Percentiles rank a stretch among this genome's conserved stretches.
These are phyloP conservation scores for Hymenoscyphus infarciens DNA, from an alignment of 2,329 filamentous ascomycete genomes.

Conservation along the genomic window DNA sequence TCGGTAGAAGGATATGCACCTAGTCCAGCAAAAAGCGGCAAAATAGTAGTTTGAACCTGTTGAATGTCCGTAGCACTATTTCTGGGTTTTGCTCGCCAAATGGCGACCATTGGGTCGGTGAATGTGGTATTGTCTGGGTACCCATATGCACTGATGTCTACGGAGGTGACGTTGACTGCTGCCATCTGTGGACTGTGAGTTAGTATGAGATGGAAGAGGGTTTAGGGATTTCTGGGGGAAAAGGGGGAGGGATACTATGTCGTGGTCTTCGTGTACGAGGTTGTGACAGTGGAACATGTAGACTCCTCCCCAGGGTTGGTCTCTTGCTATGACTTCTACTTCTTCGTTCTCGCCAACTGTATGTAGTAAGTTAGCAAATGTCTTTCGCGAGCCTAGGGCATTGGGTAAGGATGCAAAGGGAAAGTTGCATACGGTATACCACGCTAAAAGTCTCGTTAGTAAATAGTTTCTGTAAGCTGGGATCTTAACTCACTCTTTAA, in stretches of 20 bases:
- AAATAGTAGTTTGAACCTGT: conserved; percentile 14
- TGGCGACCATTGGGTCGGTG: conserved; percentile 25
- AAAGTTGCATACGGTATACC: no score
- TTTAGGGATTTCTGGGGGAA: no score
- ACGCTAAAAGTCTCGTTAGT: no score
- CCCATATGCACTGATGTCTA: conserved; percentile 19
- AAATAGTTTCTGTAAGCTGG: no score
- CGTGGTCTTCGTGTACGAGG: conserved; percentile 34
- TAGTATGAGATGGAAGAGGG: background rate
- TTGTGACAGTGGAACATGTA: conserved; percentile 44
- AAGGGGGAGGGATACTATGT: conserved; percentile 23
- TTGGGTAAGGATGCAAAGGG: no score
- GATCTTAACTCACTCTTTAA: background rate
- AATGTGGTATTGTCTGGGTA: conserved; percentile 26
- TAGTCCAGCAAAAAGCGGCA: conserved; percentile 18
- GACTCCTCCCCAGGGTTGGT: conserved; percentile 50
- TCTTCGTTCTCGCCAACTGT: conserved; percentile 37
- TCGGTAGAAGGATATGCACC: conserved; percentile 23
- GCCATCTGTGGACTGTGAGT: conserved; percentile 5
- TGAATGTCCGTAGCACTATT: conserved; percentile 14
- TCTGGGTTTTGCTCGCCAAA: conserved; percentile 24
- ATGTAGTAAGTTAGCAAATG: no score
- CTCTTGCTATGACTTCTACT: conserved; percentile 48
- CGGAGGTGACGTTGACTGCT: conserved; percentile 27
- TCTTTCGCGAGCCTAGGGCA: no score